Conservation (phyloP, 208 protist genomes). For the Naegleria fowleri region DNA sequence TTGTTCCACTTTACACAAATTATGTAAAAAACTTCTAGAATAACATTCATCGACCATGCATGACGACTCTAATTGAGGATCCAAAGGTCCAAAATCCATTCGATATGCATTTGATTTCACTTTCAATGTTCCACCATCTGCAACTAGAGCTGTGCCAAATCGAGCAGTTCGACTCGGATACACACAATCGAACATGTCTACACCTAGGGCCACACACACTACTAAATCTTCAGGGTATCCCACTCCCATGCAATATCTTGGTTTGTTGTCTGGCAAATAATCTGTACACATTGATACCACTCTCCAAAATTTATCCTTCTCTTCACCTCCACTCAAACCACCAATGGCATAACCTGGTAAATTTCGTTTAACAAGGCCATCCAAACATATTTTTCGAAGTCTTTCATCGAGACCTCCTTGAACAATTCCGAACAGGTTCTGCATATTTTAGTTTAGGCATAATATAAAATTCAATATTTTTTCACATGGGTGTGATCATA, state of each 20-base stretch:
- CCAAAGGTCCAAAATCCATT: constrained; percentile 50
- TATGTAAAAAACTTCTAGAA: constrained; percentile 79
- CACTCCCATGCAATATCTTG: constrained; percentile 98
- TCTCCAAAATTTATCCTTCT: constrained; percentile 93
- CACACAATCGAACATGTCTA: constrained; percentile 99
- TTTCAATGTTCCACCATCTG: constrained; percentile 63
- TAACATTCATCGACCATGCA: constrained; percentile 62
- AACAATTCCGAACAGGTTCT: constrained; percentile 96
- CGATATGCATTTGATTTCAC: constrained; percentile 46
- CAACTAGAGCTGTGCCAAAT: constrained; percentile 87
- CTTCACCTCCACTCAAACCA: constrained; percentile 95
- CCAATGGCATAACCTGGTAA: constrained; percentile 97
- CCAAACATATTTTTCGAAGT: constrained; percentile 76
- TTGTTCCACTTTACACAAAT: constrained; percentile 72
- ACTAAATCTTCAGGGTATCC: constrained; percentile 96
- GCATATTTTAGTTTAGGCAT: constrained; percentile 48
- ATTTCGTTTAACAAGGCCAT: constrained; percentile 82
- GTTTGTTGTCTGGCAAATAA: constrained; percentile 72
- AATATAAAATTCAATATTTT: too few relatives aligned
- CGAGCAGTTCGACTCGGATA: constrained; percentile 94
- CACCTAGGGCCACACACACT: constrained; percentile 93
- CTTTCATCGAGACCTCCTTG: constrained; percentile 86
- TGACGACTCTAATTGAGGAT: constrained; percentile 44
- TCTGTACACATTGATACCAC: constrained; percentile 82
- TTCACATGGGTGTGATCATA: too few relatives aligned